Evolutionary conservation across 2,329 filamentous ascomycete genomes (phyloP).

Genomic region (Juglanconis juglandina): DNA sequence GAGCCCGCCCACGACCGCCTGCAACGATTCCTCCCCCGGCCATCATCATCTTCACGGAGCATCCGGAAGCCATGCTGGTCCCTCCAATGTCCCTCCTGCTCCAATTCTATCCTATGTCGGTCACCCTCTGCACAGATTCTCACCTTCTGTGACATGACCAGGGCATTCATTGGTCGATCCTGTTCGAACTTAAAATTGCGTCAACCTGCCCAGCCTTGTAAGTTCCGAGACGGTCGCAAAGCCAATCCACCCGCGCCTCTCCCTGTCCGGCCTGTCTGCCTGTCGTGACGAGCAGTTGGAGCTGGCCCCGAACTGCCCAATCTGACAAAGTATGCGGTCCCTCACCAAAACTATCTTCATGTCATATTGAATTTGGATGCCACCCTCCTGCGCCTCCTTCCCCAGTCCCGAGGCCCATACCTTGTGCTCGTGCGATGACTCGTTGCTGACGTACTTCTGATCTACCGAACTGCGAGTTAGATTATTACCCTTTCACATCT

Average conservation of each 20-base stretch:
- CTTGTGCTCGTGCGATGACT: not conserved
- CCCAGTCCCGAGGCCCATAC: not conserved
- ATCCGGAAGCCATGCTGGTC: not conserved
- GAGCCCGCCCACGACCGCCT: not conserved
- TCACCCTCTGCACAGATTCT: not conserved
- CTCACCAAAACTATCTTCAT: not conserved
- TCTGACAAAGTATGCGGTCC: not conserved
- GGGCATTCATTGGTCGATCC: not conserved
- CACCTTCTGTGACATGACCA: not conserved
- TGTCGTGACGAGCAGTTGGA: not conserved
- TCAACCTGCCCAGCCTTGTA: not conserved
- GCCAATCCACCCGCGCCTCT: not conserved
- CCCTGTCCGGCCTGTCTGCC: too few species aligned
- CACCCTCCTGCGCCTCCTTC: not conserved
- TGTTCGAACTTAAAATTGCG: not conserved
- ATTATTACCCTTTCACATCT: not conserved
- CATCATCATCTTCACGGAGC: not conserved
- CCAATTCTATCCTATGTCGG: not conserved
- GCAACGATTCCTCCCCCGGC: not conserved
- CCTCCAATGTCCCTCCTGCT: not conserved
- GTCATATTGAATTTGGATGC: not conserved
- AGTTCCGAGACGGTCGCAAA: too few species aligned
- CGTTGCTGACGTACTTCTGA: constrained; percentile 12
- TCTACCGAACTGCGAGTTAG: not conserved
- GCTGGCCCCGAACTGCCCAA: not conserved